Percentiles rank a stretch among this genome's conserved stretches.
phyloP scores from a whole-genome alignment of 164 flowering plant species.

The Malania oleifera region DNA sequence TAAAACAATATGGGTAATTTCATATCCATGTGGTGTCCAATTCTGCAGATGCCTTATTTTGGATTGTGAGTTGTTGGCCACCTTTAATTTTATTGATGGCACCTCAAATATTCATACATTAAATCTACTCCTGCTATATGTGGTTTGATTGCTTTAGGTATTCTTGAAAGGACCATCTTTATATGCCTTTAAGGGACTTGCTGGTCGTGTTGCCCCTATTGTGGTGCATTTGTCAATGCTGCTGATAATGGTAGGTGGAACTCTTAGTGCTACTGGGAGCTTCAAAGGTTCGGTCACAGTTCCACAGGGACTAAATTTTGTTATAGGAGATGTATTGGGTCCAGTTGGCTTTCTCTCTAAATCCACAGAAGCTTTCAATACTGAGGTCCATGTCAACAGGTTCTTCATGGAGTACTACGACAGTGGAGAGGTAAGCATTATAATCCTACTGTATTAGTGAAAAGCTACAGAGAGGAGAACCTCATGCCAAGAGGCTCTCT shows the following conservation, averaged over 20 bases:
- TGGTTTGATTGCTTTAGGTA: constrained; percentile 39
- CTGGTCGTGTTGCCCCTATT: constrained; percentile 91
- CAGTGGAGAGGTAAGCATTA: constrained; percentile 73
- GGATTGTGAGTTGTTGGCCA: too few relatives aligned
- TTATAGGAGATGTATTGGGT: constrained; percentile 76
- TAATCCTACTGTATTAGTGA: not conserved
- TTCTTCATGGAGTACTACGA: constrained; percentile 91
- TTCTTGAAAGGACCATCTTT: constrained; percentile 81
- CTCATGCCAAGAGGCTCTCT: too few relatives aligned
- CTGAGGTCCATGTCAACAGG: constrained; percentile 90
- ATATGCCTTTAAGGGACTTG: constrained; percentile 91
- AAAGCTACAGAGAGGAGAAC: not conserved
- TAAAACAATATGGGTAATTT: too few relatives aligned
- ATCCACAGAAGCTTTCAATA: constrained; percentile 71
- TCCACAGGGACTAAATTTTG: constrained; percentile 93
- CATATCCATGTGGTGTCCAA: too few relatives aligned
- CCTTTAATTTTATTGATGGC: not conserved
- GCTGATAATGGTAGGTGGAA: constrained; percentile 89
- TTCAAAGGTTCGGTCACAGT: constrained; percentile 89
- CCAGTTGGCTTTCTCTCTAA: constrained; percentile 83
- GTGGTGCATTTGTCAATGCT: constrained; percentile 95
- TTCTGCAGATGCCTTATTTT: too few relatives aligned
- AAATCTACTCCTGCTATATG: not conserved
- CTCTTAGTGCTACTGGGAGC: constrained; percentile 88
- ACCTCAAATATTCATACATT: not conserved